Evolutionary conservation across 2,329 filamentous ascomycete genomes (phyloP), one percentile per base, ranked within the genome.

Genomic region (Pyrenochaeta sp.): DNA sequence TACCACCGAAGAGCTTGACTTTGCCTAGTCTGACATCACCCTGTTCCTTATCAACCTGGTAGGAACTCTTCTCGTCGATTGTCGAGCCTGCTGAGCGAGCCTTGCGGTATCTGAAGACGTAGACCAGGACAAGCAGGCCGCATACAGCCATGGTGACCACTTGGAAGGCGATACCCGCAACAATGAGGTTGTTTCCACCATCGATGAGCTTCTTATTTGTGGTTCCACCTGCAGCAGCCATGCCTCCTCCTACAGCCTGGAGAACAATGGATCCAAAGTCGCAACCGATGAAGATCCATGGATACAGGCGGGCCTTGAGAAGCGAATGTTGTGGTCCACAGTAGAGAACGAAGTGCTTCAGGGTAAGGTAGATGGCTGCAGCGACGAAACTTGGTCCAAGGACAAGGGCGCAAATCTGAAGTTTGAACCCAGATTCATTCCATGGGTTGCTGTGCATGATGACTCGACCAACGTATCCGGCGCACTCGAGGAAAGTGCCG

Each of bases 221-320:
- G 18, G 45, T 58, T 35, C 55, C 60, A 9, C 64, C 48, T 2
- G 57, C 51, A 0, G 81, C 79, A 1, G 83, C 79, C 36, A 83
- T 71, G 26, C 76, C 81, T 41, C 81, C 81, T 13, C 81, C 81
- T 3, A 72, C 72, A 6, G 79, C 80, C 59, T 85, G 82, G 10
- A 84, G 62, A 8, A 81, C 52, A 22, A 85, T 75, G 13, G 77
- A 80, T 30, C 80, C 58, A 23, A 84, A 58, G 48, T 85, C 82
- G 57, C 78, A 82, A 24, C 71, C 66, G 53, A 84, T 78, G 65
- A 85, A 85, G 44, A 83, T 73, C 69, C 78, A 77, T 6, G 81
- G 81, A 57, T 82, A 83, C 8, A 76, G 55, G 18, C 57, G 58
- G 7, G 64, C 50, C 34, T 63, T 65, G 19, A 78, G 53, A 1